phyloP scores from a whole-genome alignment of 2,329 filamentous ascomycete species.

The Sporothrix curviconia region DNA sequence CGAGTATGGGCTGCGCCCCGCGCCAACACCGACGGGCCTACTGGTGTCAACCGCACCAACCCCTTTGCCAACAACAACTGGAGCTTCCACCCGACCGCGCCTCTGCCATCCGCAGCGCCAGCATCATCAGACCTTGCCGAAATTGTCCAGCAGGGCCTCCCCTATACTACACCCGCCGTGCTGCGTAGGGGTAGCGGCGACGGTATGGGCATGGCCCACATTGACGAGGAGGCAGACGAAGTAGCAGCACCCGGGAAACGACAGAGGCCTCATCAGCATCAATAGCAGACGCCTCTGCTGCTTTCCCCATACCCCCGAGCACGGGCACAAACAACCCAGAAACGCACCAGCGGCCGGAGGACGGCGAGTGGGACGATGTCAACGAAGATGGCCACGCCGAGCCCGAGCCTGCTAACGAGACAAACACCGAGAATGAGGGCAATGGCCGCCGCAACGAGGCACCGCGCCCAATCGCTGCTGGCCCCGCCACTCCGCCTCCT shows the following conservation, averaged over 20 bases:
- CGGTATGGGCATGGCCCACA: not conserved
- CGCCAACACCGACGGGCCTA: conserved; percentile 52
- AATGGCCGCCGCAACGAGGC: too few relatives aligned
- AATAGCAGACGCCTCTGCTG: not conserved
- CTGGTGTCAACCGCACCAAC: conserved; percentile 37
- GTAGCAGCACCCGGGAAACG: not conserved
- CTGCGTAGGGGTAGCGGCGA: too few relatives aligned
- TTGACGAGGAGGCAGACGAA: not conserved
- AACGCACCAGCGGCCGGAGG: not conserved
- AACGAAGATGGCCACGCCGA: too few relatives aligned
- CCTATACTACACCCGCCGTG: too few relatives aligned
- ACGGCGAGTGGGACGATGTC: not conserved
- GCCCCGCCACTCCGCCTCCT: not conserved
- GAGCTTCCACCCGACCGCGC: conserved; percentile 38
- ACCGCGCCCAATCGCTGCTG: not conserved
- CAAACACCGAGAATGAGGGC: not conserved
- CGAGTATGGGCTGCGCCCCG: conserved; percentile 37
- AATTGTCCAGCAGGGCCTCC: too few relatives aligned
- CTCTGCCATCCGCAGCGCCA: not conserved
- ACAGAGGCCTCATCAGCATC: not conserved
- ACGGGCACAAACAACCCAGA: too few relatives aligned
- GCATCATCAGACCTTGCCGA: too few relatives aligned
- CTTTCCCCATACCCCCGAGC: not conserved
- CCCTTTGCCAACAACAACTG: conserved; percentile 55
- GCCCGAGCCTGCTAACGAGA: not conserved